Conservation (phyloP, 257 asterid species). For the Lantana camara region DNA sequence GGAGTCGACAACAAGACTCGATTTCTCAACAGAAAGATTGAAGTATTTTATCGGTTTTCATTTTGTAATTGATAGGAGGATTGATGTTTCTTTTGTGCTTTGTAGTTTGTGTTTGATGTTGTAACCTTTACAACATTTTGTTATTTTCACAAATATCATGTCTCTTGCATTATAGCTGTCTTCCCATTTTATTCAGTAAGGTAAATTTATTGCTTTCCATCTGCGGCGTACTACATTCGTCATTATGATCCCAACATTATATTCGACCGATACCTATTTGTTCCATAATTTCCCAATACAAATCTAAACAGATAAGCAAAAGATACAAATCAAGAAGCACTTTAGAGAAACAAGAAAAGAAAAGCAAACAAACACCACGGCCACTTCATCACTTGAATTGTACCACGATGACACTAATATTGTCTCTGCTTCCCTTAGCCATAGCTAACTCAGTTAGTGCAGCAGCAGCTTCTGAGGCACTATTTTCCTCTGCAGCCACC, state of each 20-base stretch:
- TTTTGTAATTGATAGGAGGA: slow-evolving; percentile 41
- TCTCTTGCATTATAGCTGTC: not conserved
- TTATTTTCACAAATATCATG: slow-evolving; percentile 30
- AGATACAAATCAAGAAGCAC: not conserved
- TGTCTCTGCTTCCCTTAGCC: slow-evolving; percentile 64
- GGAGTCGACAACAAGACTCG: slow-evolving; percentile 42
- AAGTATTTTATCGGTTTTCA: slow-evolving; percentile 28
- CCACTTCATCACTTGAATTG: slow-evolving; percentile 30
- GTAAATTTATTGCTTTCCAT: not conserved
- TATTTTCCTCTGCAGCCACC: not conserved
- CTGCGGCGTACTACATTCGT: no score
- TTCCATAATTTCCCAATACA: slow-evolving; percentile 4
- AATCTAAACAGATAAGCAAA: not conserved
- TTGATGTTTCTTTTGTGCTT: slow-evolving; percentile 31
- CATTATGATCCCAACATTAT: no score
- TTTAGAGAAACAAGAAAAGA: not conserved
- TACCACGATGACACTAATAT: slow-evolving; percentile 56
- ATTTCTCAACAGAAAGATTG: slow-evolving; percentile 35
- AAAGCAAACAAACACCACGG: no score
- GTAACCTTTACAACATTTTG: slow-evolving; percentile 58
- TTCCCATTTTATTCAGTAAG: not conserved
- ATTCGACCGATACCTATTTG: no score
- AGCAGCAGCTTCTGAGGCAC: slow-evolving; percentile 45
- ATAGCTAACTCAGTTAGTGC: slow-evolving; percentile 53
- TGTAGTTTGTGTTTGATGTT: slow-evolving; percentile 48